Evolutionary conservation across 345 rosid genomes (phyloP), one percentile per base, ranked within the genome.

Genomic region (Populus pruinosa): DNA sequence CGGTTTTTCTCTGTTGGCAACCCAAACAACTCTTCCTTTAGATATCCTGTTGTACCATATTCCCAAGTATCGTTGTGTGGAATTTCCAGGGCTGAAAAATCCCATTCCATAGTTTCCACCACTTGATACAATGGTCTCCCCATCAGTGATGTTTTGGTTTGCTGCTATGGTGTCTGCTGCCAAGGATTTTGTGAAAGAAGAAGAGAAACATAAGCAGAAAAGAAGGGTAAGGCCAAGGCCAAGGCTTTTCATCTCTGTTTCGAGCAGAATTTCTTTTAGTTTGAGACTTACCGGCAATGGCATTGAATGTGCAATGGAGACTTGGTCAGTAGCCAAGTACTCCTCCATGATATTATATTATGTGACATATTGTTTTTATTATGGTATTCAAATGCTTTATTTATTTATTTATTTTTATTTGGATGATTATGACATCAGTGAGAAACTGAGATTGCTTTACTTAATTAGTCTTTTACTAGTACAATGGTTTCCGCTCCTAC

Each of bases 1-100:
- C 6, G 72, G 72, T n/a, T 18, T 69, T n/a, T 69, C 55, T 43
- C 74, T 71, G 36, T 71, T 50, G n/a, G 74, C 74, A 53, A 71
- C 74, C 74, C 74, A 71, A 5, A 71, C 63, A 5, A 71, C 43
- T 71, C 55, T 69, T 2, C 53, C 72, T 23, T 25, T 69, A n/a
- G 72, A 41, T 11, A 69, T 39, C 50, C 21, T 39, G 29, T 69
- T 21, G 53, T 39, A 43, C 72, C 72, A 69, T 39, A 69, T 69
- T 10, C 53, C 72, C 2, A 69, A 69, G 72, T 69, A 69, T 23
- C 72, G 4, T 1, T 3, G 8, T 0, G 50, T 69, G 16, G 72
- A 43, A 43, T 23, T 69, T 69, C 53, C 31, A 3, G 33, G 49
- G 16, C 27, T n/a, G 72, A 38, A 69, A 39, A 69, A 69, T 0